A percentile compares a stretch with the other conserved stretches of the same genome.
Conservation (phyloP, 805 yeast species). For the Ogataea pilisensis region DNA sequence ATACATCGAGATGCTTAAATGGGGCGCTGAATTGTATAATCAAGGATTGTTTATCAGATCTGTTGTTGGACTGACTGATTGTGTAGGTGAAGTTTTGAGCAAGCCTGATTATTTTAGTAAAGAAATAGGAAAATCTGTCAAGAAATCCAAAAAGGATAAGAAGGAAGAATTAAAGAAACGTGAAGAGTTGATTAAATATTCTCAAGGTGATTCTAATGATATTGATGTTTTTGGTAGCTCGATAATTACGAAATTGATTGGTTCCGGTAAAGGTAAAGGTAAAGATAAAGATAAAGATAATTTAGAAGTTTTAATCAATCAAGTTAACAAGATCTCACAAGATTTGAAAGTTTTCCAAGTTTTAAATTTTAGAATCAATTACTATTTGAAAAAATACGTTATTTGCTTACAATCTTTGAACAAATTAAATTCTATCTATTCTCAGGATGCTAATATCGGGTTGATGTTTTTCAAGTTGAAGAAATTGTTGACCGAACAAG, state of each 20-base stretch:
- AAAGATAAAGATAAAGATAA: constrained; percentile 27
- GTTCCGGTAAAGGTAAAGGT: constrained; percentile 13
- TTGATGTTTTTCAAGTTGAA: constrained; percentile 16
- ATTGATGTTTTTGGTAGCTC: constrained; percentile 58
- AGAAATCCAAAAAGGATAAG: constrained; percentile 46
- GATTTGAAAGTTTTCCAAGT: constrained; percentile 36
- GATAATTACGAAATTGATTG: constrained; percentile 24
- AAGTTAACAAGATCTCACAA: constrained; percentile 35
- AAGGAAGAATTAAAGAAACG: constrained; percentile 53
- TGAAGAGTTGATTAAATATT: constrained; percentile 46
- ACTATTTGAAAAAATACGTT: constrained; percentile 37
- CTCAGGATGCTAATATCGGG: constrained; percentile 18
- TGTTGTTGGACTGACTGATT: constrained; percentile 54
- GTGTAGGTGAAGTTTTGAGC: constrained; percentile 44
- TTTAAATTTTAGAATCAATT: constrained; percentile 35
- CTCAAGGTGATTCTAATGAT: constrained; percentile 38
- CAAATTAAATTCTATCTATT: constrained; percentile 22
- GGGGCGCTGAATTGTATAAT: constrained; percentile 75
- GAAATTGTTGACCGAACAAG: constrained; percentile 7
- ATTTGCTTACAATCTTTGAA: constrained; percentile 42
- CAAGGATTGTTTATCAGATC: constrained; percentile 74
- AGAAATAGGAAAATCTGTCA: constrained; percentile 9
- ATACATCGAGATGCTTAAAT: constrained; percentile 66
- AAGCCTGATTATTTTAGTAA: constrained; percentile 20
- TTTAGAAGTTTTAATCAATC: constrained; percentile 37